A percentile compares a stretch with the other conserved stretches of the same genome.
These are phyloP conservation scores for Porphyridium purpureum DNA, from an alignment of 23 red algal species.

Conservation along the genomic window DNA sequence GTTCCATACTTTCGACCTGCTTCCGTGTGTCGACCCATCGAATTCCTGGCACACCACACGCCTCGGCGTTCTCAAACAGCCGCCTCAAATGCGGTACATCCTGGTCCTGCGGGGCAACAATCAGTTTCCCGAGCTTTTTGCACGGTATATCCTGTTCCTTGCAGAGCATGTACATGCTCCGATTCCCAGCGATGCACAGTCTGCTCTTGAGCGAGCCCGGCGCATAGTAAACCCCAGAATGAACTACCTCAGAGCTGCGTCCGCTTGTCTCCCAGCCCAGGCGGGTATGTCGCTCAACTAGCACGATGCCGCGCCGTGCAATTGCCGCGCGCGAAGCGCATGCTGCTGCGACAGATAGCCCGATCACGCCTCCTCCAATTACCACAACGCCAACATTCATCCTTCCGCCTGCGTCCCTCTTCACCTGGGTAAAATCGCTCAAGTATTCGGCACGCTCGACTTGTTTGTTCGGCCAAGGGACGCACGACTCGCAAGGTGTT, in stretches of 20 bases:
- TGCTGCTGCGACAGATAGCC: too few relatives aligned
- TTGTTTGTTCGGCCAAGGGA: too few relatives aligned
- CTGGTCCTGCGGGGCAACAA: slow-evolving; percentile 40
- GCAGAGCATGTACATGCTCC: slow-evolving; percentile 32
- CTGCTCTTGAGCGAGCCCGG: slow-evolving; percentile 56
- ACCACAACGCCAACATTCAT: background rate
- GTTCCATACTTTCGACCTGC: background rate
- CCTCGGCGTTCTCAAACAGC: background rate
- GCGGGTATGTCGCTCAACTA: background rate
- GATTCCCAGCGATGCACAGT: slow-evolving; percentile 51
- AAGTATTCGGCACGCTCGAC: too few relatives aligned
- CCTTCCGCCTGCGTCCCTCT: too few relatives aligned
- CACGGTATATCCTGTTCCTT: slow-evolving; percentile 26
- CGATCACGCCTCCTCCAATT: background rate
- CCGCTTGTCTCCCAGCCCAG: background rate
- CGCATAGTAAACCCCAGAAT: slow-evolving; percentile 74
- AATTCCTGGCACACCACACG: background rate
- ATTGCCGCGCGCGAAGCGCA: too few relatives aligned
- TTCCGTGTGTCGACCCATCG: background rate
- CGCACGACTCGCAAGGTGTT: too few relatives aligned
- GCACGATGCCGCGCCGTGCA: background rate
- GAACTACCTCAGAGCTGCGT: slow-evolving; percentile 75
- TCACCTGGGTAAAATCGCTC: too few relatives aligned
- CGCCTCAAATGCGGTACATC: slow-evolving; percentile 14
- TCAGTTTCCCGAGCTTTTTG: slow-evolving; percentile 47